A percentile compares a stretch with the other conserved stretches of the same genome.
Evolutionary conservation across 148 eudicot species (phyloP).

Genomic region (Vaccinium darrowii): DNA sequence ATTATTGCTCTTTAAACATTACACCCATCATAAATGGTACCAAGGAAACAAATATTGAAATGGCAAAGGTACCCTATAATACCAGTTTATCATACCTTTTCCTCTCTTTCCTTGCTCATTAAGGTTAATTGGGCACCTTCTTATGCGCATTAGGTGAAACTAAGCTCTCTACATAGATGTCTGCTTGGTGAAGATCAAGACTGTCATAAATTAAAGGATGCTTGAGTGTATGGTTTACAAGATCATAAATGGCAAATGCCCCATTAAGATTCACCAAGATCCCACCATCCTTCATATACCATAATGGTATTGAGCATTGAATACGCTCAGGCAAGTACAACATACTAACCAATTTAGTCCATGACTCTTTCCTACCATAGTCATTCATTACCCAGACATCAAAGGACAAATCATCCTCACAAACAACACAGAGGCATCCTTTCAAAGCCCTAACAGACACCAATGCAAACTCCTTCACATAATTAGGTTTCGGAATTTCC

Average conservation of each 20-base stretch:
- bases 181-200: neutral
- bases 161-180: constrained; percentile 1
- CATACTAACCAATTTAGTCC: neutral
- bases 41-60: neutral
- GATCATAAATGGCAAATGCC: neutral
- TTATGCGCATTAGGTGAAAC: neutral
- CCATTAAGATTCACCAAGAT: neutral
- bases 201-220: neutral
- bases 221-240: neutral
- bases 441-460: neutral
- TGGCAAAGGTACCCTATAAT: neutral
- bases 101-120: neutral
- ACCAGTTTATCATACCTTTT: neutral
- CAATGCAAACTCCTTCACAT: neutral
- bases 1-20: neutral
- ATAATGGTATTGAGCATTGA: neutral
- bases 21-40: neutral
- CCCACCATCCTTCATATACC: constrained; percentile 1
- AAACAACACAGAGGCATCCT: neutral
- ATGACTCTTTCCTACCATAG: neutral
- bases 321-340: neutral
- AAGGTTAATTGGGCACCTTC: neutral
- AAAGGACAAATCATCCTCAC: neutral
- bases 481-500: constrained; percentile 3
- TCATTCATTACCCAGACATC: constrained; percentile 10